These are phyloP conservation scores for Candida glaebosa DNA, from an alignment of 805 yeast species.

Conservation along the genomic window DNA sequence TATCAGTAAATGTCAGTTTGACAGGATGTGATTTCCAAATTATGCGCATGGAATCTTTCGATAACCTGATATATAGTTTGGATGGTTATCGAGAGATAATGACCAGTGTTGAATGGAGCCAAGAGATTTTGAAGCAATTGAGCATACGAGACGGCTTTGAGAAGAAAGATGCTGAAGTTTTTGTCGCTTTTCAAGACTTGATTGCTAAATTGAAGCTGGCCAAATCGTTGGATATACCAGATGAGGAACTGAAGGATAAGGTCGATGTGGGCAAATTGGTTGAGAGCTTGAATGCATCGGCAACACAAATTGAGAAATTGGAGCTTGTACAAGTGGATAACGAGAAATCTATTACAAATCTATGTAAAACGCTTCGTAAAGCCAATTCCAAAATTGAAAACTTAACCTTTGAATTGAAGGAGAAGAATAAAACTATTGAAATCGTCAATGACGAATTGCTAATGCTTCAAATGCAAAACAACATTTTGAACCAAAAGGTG, in stretches of 20 bases:
- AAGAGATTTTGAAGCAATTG: conserved; percentile 22
- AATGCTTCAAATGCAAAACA: conserved; percentile 55
- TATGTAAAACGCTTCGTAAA: conserved; percentile 15
- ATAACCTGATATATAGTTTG: background rate
- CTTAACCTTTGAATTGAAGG: conserved; percentile 28
- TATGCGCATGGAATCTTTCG: background rate
- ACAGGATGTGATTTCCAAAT: background rate
- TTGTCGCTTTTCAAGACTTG: conserved; percentile 31
- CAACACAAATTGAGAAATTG: conserved; percentile 23
- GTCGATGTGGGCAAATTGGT: conserved; percentile 21
- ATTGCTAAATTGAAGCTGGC: conserved; percentile 12
- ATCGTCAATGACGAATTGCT: conserved; percentile 65
- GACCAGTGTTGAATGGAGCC: conserved; percentile 16
- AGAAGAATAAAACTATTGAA: conserved; percentile 56
- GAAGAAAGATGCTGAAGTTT: conserved; percentile 27
- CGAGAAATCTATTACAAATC: conserved; percentile 10
- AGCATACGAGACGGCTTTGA: conserved; percentile 30
- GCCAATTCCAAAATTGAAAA: conserved; percentile 19
- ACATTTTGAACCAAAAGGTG: conserved; percentile 36
- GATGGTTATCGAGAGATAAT: background rate
- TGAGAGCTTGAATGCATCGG: conserved; percentile 20
- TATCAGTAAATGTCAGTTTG: background rate
- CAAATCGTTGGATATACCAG: background rate
- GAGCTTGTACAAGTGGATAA: conserved; percentile 13
- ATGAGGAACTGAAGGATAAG: conserved; percentile 9